Evolutionary conservation across 2,329 filamentous ascomycete genomes (phyloP).

Genomic region (Alternaria viburni): DNA sequence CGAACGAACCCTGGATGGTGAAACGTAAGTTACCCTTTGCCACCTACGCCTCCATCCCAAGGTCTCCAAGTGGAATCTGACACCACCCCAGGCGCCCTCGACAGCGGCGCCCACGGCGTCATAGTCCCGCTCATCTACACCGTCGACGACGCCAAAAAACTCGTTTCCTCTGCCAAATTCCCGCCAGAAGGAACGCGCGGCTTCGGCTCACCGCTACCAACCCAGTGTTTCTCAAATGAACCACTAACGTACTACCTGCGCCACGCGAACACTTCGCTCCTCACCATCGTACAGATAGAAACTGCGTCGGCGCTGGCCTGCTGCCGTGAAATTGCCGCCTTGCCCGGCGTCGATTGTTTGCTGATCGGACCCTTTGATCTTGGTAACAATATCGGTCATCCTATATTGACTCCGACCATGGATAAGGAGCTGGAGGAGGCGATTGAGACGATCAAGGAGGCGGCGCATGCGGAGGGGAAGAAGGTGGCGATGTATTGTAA

Average conservation of each 20-base stretch:
- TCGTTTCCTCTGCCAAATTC: constrained; percentile 62
- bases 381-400: constrained; percentile 64
- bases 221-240: constrained; percentile 54
- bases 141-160: constrained; percentile 58
- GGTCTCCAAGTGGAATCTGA: not conserved
- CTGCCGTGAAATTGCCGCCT: constrained; percentile 57
- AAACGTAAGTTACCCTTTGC: constrained; percentile 53
- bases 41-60: not conserved
- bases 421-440: constrained; percentile 59
- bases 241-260: constrained; percentile 57
- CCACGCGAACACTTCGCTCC: constrained; percentile 60
- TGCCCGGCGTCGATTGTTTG: constrained; percentile 60
- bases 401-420: constrained; percentile 56
- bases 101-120: constrained; percentile 65
- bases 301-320: constrained; percentile 50
- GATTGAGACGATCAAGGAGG: constrained; percentile 58
- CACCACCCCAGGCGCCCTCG: constrained; percentile 56
- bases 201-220: constrained; percentile 62
- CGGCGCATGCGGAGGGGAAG: constrained; percentile 61
- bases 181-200: constrained; percentile 62
- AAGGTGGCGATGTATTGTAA: constrained; percentile 62
- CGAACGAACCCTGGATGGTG: constrained; percentile 67
- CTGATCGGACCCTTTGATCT: constrained; percentile 64
- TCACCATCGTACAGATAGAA: constrained; percentile 59
- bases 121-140: constrained; percentile 62